Base-by-base conservation (phyloP, 2,329 filamentous ascomycete species). In the Lachnellula occidentalis region DNA sequence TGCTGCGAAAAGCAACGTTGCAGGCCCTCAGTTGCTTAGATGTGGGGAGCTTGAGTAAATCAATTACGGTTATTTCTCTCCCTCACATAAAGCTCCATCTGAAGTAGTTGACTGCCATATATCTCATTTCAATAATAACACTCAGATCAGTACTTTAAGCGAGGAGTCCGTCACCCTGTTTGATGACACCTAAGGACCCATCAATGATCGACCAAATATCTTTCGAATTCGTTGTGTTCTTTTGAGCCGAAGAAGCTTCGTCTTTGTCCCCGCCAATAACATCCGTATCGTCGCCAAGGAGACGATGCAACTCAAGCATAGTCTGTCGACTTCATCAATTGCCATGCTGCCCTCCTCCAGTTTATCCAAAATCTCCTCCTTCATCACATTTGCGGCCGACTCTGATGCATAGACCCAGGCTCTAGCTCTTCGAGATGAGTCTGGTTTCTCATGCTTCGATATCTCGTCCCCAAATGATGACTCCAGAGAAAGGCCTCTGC, bases 321-420 rank as follows among this genome's bases (percentile, higher is more conserved):
- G 71, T 70, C 48, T 73, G 69, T 64, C 78, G 76, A 12, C 79
- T 78, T 73, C 73, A 53, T 82, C 78, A 19, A 86, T 68, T 2
- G 79, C 78, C 12, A 78, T 63, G 60, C 83, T 78, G 0, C 82
- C 82, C 50, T 76, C 72, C 50, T 86, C 82, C 2, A 86, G 74
- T 57, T 77, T 80, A 63, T 84, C 81, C 8, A 79, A 77, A 11
- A 86, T 78, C 8, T 72, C 69, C 62, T 85, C 81, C 11, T 83
- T 73, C 1, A 77, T 83, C 2, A 75, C 70, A 51, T 83, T 79
- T 61, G 82, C 83, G 60, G 82, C 80, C 3, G 80, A 75, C 53
- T 85, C 78, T 1, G 81, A 78, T 1, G 83, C 81, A 61, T 75
- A 76, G 8, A 82, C 75, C 83, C 83, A 87, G 9, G 78, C 77